Conservation (phyloP, 257 asterid genomes). For the Gentiana straminea region DNA sequence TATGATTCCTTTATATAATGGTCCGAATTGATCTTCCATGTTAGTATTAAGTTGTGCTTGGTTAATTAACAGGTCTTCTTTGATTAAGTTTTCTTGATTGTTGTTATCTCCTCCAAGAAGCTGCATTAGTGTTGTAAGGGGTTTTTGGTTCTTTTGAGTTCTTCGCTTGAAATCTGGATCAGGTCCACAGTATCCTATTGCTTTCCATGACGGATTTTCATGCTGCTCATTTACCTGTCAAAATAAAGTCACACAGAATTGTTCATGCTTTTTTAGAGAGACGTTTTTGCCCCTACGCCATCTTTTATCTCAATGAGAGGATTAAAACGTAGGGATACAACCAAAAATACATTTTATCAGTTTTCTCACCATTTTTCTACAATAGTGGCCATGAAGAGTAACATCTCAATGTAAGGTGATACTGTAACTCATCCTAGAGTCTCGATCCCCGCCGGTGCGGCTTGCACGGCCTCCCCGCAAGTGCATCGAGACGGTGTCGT, state of each 20-base stretch:
- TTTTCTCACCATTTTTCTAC: no score
- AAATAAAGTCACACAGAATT: neutral
- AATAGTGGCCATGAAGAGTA: no score
- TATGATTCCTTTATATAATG: conserved; percentile 41
- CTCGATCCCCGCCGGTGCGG: no score
- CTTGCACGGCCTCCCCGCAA: no score
- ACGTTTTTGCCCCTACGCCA: no score
- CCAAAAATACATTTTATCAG: no score
- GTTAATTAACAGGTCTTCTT: conserved; percentile 10
- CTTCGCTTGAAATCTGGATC: conserved; percentile 31
- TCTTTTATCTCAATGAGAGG: no score
- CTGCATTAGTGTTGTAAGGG: conserved; percentile 5
- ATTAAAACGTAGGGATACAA: no score
- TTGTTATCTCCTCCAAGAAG: neutral
- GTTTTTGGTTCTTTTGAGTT: conserved; percentile 3
- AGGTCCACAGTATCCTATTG: conserved; percentile 71
- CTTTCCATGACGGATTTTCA: conserved; percentile 67
- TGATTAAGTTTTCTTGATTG: conserved; percentile 12
- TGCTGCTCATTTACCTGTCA: conserved; percentile 48
- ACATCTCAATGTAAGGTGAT: no score
- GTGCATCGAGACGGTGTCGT: no score
- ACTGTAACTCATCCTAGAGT: no score
- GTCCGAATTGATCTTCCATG: conserved; percentile 30
- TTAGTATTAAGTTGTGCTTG: conserved; percentile 11
- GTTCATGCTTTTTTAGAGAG: no score